phyloP scores from a whole-genome alignment of 2,329 filamentous ascomycete genomes.

The Alternaria angustiovoidea region DNA sequence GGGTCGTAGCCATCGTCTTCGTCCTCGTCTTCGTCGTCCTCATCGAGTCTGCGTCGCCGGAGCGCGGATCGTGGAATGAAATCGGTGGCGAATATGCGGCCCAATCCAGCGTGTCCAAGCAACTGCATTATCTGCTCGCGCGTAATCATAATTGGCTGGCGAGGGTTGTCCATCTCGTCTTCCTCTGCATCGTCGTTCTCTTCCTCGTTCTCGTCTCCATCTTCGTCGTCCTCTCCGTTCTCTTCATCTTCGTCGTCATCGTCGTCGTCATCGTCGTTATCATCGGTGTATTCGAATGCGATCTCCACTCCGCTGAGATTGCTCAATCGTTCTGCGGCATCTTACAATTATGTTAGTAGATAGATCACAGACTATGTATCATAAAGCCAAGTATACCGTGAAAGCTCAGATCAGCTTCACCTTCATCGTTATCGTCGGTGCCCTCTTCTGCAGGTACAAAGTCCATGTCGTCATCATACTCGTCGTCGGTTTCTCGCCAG shows the following conservation, averaged over 20 bases:
- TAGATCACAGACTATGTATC: background rate
- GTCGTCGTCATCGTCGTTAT: constrained; percentile 51
- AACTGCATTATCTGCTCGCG: constrained; percentile 63
- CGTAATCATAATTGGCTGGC: constrained; percentile 52
- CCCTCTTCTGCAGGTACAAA: constrained; percentile 56
- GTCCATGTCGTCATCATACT: constrained; percentile 59
- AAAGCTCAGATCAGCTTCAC: constrained; percentile 46
- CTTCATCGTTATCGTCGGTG: constrained; percentile 51
- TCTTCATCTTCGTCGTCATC: constrained; percentile 30
- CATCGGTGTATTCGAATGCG: constrained; percentile 51
- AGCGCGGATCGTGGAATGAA: constrained; percentile 29
- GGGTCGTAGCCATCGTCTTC: constrained; percentile 50
- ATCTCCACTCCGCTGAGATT: constrained; percentile 54
- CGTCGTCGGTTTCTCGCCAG: constrained; percentile 45
- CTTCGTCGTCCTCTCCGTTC: constrained; percentile 20
- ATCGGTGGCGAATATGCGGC: constrained; percentile 58
- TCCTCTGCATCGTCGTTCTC: constrained; percentile 38
- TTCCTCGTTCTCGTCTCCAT: constrained; percentile 45
- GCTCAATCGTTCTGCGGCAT: constrained; percentile 53
- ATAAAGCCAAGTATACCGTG: constrained; percentile 36
- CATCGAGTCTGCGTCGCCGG: constrained; percentile 31
- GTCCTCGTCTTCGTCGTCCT: constrained; percentile 51
- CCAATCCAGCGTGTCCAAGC: constrained; percentile 62
- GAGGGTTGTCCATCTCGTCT: constrained; percentile 19
- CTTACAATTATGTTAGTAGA: constrained; percentile 27